A percentile compares a stretch with the other conserved stretches of the same genome.
phyloP scores from a whole-genome alignment of 2,329 filamentous ascomycete genomes.

The Penicillium rolfsii region DNA sequence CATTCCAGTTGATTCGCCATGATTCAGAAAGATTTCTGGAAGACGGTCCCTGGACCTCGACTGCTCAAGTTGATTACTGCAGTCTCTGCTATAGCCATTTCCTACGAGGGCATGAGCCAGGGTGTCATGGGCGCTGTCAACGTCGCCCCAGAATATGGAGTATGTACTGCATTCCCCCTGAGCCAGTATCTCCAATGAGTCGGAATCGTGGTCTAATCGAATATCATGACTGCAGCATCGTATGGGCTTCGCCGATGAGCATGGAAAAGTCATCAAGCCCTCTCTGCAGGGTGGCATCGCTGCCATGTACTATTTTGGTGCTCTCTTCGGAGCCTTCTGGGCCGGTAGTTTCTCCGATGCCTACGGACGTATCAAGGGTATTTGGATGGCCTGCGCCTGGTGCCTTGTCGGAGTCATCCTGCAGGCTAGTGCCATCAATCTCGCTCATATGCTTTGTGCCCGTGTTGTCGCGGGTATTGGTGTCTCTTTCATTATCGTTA shows the following conservation, averaged over 20 bases:
- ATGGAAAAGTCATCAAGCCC: constrained; percentile 33
- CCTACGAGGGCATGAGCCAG: constrained; percentile 25
- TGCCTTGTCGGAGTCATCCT: constrained; percentile 28
- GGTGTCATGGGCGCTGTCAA: constrained; percentile 43
- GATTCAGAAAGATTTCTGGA: constrained; percentile 9
- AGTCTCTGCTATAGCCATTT: constrained; percentile 24
- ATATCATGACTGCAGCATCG: constrained; percentile 7
- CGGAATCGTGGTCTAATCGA: constrained; percentile 4
- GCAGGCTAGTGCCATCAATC: constrained; percentile 26
- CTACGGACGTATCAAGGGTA: constrained; percentile 28
- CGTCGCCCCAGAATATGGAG: constrained; percentile 37
- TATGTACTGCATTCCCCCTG: constrained; percentile 9
- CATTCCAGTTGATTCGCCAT: constrained; percentile 9
- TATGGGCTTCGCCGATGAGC: constrained; percentile 15
- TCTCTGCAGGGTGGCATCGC: constrained; percentile 46
- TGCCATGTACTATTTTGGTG: constrained; percentile 42
- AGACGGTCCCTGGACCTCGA: constrained; percentile 10
- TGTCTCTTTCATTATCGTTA: constrained; percentile 29
- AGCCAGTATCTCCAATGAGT: background rate
- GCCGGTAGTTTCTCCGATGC: constrained; percentile 24
- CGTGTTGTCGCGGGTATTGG: constrained; percentile 32
- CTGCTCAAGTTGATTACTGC: constrained; percentile 15
- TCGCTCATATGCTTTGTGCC: constrained; percentile 28
- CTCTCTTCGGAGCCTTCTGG: constrained; percentile 28
- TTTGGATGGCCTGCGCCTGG: constrained; percentile 30